Evolutionary conservation across 306 rosid species (phyloP).

Genomic region (Styphnolobium japonicum): DNA sequence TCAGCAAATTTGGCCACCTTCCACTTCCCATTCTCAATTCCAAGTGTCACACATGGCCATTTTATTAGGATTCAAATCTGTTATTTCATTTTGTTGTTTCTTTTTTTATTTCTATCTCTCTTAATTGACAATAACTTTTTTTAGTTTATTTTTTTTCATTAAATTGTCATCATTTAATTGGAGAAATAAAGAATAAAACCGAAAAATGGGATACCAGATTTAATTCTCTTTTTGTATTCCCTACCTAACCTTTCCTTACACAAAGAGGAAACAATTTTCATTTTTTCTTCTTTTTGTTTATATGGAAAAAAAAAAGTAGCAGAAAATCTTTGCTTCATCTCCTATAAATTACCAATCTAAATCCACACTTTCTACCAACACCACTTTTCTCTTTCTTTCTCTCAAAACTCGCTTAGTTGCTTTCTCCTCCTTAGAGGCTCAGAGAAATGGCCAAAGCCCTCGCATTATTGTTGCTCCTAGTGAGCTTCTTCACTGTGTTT

Average conservation of each 20-base stretch:
- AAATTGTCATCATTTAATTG: no score
- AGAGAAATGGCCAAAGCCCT: background rate
- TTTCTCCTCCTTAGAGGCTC: background rate
- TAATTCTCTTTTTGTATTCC: no score
- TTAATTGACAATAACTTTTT: no score
- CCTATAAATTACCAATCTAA: constrained; percentile 23
- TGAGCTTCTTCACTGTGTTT: constrained; percentile 18
- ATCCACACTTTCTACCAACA: background rate
- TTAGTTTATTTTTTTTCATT: no score
- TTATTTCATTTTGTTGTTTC: no score
- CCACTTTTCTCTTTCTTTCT: background rate
- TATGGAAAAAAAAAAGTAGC: background rate
- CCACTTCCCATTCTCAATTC: no score
- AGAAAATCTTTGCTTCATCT: background rate
- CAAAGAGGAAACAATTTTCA: background rate
- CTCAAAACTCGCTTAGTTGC: background rate
- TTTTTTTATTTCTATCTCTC: no score
- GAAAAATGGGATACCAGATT: no score
- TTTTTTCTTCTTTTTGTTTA: background rate
- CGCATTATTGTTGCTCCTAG: background rate
- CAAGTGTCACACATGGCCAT: no score
- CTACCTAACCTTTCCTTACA: background rate
- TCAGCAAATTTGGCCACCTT: background rate
- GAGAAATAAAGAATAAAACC: no score
- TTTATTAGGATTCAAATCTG: no score